Evolutionary conservation across 1,139 yeast species (phyloP).

Genomic region (Suhomyces yuchorum): DNA sequence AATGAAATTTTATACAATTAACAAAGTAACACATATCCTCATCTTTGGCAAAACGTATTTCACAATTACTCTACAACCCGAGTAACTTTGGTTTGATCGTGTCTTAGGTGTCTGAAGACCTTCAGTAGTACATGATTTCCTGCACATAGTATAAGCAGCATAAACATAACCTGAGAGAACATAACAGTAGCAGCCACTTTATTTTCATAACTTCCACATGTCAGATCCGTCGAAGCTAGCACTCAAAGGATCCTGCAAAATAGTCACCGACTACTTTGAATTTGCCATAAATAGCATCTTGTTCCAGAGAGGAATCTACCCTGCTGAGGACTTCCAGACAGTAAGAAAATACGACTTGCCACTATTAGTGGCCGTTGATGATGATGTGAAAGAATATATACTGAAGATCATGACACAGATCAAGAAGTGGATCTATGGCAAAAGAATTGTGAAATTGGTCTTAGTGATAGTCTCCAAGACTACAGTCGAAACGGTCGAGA

Average conservation of each 20-base stretch:
- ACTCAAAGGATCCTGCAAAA: conserved; percentile 74
- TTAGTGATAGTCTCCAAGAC: conserved; percentile 71
- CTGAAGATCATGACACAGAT: conserved; percentile 71
- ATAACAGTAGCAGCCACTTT: not conserved
- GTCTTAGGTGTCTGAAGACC: no score
- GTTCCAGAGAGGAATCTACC: conserved; percentile 89
- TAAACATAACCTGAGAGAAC: no score
- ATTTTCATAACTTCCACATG: not conserved
- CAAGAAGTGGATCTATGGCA: conserved; percentile 78
- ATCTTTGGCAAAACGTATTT: no score
- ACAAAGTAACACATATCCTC: no score
- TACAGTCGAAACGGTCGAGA: conserved; percentile 69
- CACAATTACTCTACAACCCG: no score
- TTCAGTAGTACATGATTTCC: no score
- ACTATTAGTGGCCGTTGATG: conserved; percentile 71
- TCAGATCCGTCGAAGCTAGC: conserved; percentile 50
- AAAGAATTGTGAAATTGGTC: conserved; percentile 67
- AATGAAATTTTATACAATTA: no score
- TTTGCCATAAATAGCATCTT: conserved; percentile 78
- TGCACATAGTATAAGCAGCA: no score
- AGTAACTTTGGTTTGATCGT: no score
- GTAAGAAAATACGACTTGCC: conserved; percentile 83
- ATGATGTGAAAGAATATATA: conserved; percentile 74
- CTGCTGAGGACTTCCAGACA: conserved; percentile 80
- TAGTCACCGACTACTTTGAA: conserved; percentile 82